These are phyloP conservation scores for Linnemannia elongata DNA, from an alignment of 192 early-diverging fungal genomes.

Conservation along the genomic window DNA sequence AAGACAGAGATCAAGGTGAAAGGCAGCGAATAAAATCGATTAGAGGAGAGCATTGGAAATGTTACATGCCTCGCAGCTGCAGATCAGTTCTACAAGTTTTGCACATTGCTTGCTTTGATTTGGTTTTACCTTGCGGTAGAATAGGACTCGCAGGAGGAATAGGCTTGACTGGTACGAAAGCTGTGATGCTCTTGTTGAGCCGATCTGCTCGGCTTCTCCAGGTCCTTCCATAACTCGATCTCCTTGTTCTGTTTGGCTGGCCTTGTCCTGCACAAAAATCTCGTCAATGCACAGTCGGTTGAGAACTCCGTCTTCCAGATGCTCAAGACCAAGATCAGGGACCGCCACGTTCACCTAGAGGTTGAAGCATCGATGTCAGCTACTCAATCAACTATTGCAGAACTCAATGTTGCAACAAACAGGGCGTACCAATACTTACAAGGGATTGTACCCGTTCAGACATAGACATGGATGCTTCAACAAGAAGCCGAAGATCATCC, in stretches of 20 bases:
- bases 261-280: slow-evolving; percentile 14
- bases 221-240: background rate
- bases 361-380: background rate
- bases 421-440: background rate
- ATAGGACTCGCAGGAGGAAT: slow-evolving; percentile 12
- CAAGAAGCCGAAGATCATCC: slow-evolving; percentile 26
- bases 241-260: background rate
- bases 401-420: background rate
- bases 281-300: slow-evolving; percentile 32
- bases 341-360: slow-evolving; percentile 14
- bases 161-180: slow-evolving; percentile 30
- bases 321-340: slow-evolving; percentile 19
- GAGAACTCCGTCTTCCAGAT: slow-evolving; percentile 29
- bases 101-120: background rate
- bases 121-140: slow-evolving; percentile 22
- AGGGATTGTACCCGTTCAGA: background rate
- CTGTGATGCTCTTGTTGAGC: background rate
- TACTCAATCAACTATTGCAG: background rate
- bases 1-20: background rate
- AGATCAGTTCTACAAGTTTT: background rate
- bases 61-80: background rate
- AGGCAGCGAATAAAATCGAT: background rate
- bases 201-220: background rate
- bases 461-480: background rate
- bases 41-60: background rate